Conservation (phyloP, 768 basidiomycete genomes). For the Boletus speciosus region DNA sequence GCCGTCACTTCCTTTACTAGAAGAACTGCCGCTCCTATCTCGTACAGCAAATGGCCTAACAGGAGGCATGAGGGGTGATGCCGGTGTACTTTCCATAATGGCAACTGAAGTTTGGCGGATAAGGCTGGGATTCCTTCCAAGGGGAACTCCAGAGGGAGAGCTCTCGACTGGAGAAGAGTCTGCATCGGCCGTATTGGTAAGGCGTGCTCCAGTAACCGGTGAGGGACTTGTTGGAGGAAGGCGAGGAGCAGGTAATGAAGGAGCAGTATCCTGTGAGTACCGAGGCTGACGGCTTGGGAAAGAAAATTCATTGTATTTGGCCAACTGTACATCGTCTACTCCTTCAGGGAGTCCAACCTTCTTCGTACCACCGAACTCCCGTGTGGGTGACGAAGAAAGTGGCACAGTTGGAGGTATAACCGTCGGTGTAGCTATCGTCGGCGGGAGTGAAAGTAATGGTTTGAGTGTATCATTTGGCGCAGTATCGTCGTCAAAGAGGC, state of each 20-base stretch:
- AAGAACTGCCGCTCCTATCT: conserved; percentile 48
- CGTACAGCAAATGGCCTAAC: conserved; percentile 45
- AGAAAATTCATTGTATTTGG: conserved; percentile 49
- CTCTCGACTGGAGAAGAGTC: conserved; percentile 13
- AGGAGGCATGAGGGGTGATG: conserved; percentile 41
- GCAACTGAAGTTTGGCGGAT: conserved; percentile 51
- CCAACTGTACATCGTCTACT: conserved; percentile 39
- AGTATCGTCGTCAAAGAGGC: conserved; percentile 69
- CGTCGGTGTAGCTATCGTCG: conserved; percentile 25
- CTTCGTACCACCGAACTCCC: conserved; percentile 33
- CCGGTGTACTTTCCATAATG: conserved; percentile 47
- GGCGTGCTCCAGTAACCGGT: conserved; percentile 33
- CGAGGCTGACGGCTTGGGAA: conserved; percentile 59
- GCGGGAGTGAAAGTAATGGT: conserved; percentile 33
- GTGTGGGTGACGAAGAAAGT: conserved; percentile 34
- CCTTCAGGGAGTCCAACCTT: conserved; percentile 31
- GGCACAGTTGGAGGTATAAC: conserved; percentile 26
- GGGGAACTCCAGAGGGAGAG: conserved; percentile 7
- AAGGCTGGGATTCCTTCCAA: conserved; percentile 37
- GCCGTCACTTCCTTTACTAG: conserved; percentile 38
- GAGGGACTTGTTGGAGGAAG: conserved; percentile 30
- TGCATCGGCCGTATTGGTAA: conserved; percentile 30
- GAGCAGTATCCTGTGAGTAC: conserved; percentile 50
- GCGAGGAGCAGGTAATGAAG: conserved; percentile 25
- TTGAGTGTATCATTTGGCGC: conserved; percentile 41